Evolutionary conservation across 495 filamentous ascomycete species (phyloP).

Genomic region (Parathielavia appendiculata): DNA sequence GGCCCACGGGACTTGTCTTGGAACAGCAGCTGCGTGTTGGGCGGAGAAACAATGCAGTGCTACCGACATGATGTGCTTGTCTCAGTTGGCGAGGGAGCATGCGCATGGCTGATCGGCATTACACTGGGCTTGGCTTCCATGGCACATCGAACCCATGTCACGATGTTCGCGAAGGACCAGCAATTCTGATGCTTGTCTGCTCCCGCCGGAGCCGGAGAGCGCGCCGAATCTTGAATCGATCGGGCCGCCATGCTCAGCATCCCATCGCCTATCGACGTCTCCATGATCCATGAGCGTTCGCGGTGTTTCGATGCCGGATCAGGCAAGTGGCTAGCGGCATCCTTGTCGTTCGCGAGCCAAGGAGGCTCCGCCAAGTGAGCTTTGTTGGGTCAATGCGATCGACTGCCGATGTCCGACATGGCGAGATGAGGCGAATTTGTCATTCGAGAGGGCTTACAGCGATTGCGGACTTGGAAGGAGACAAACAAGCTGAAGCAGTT

Average conservation of each 20-base stretch:
- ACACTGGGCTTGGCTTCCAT: conserved; percentile 6
- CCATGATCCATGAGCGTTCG: neutral
- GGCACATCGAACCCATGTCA: neutral
- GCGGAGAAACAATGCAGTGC: conserved; percentile 6
- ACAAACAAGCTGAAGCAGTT: neutral
- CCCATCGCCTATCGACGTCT: neutral
- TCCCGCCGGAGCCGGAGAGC: too few species aligned
- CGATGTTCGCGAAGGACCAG: too few species aligned
- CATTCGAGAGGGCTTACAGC: neutral
- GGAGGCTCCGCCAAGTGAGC: neutral
- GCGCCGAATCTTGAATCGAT: too few species aligned
- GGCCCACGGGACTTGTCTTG: conserved; percentile 19
- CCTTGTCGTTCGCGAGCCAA: neutral
- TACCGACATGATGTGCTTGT: conserved; percentile 3
- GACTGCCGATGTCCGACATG: too few species aligned
- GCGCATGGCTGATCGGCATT: conserved; percentile 4
- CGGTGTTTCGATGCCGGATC: neutral
- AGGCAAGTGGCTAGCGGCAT: neutral
- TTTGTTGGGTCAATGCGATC: neutral
- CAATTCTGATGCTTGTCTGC: too few species aligned
- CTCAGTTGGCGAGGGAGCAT: neutral
- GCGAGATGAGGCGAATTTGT: too few species aligned
- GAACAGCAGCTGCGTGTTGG: conserved; percentile 8
- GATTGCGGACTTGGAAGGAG: neutral
- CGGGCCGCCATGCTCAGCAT: neutral